Evolutionary conservation across 768 basidiomycete genomes (phyloP), one percentile per base, ranked within the genome.

Genomic region (Suillus tomentosus): DNA sequence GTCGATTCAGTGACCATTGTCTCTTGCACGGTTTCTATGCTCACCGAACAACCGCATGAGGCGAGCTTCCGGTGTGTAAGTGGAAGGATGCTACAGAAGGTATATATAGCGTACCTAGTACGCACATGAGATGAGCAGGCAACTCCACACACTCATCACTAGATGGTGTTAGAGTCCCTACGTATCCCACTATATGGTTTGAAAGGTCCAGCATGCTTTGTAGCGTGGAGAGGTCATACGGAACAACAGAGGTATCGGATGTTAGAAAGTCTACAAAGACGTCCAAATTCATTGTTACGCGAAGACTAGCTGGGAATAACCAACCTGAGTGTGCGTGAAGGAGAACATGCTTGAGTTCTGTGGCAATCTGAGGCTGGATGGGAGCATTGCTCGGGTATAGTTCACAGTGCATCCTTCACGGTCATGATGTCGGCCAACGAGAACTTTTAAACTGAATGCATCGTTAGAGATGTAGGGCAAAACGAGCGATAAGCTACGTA

Each of bases 211-310:
- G 15, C 61, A 64, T 37, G 5, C 24, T 42, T 31, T 61, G 56
- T 42, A 39, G 45, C 59, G 47, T 60, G 24, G 15, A 61, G 55
- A n/a, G 64, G 43, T 59, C 67, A 65, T 45, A 66, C 55, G 40
- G 39, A 34, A 53, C 60, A 15, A 67, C 59, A 27, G 56, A 65
- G n/a, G 31, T 36, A 34, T 34, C 31, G 2, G 57, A 60, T 51
- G 64, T 58, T 14, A 66, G 62, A 22, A 65, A 60, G 50, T 72
- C 64, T 24, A 67, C 19, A 64, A 7, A 27, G 27, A 34, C n/a
- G 24, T 54, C 22, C 8, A 8, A 40, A 39, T 22, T 57, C 11
- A 59, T 19, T 13, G 37, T 9, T 4, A 31, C 17, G 9, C 9
- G 6, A 48, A 31, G 9, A 68, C 36, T 24, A 2, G 19, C n/a